Evolutionary conservation across 257 asterid genomes (phyloP), one percentile per base, ranked within the genome.

Genomic region (Forsythia viridissima): DNA sequence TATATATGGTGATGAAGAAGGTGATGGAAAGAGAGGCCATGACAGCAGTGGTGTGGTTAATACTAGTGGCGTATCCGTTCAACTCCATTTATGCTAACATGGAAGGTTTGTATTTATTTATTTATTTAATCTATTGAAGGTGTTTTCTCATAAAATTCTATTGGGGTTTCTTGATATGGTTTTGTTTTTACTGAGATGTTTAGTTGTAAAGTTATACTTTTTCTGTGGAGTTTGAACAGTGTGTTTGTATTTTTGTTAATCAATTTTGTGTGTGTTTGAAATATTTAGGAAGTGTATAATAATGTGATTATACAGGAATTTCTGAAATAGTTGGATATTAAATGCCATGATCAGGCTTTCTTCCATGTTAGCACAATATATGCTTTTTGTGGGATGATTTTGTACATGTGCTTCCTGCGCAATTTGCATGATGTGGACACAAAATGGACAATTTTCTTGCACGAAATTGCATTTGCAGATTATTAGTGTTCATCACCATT

Each of bases 81-180:
- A 82, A 80, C 76, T 85, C 84, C 85, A 89, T 87, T 84, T 82
- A 8, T 89, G 98, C 97, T 84, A 94, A 94, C 84, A 82, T 91
- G 93, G 98, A 94, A 90, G 98, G 98, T 94, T 77, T 78, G 93
- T 80, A 36, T 41, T 44, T 42, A 68, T 80, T 44, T 42, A 68
- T 80, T 75, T 51, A 71, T 79, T 38, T 68, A 55, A 44, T 67
- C 61, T 72, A 74, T 37, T 15, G 70, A 39, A 18, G n/a, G 55
- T 74, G 11, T 42, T 36, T 8, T 39, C 6, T 9, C 43, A 18
- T 18, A 18, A 16, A 37, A 20, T 30, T 37, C 46, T 2, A 18
- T 18, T 18, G 20, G 20, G 65, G 8, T 55, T 55, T 55, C 24
- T 55, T 55, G 65, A 55, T 5, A 79, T 76, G 73, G 39, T 74